Percentiles rank a stretch among this genome's conserved stretches.
These are phyloP conservation scores for Sarcodon sp. DNA, from an alignment of 768 basidiomycete genomes.

Conservation along the genomic window DNA sequence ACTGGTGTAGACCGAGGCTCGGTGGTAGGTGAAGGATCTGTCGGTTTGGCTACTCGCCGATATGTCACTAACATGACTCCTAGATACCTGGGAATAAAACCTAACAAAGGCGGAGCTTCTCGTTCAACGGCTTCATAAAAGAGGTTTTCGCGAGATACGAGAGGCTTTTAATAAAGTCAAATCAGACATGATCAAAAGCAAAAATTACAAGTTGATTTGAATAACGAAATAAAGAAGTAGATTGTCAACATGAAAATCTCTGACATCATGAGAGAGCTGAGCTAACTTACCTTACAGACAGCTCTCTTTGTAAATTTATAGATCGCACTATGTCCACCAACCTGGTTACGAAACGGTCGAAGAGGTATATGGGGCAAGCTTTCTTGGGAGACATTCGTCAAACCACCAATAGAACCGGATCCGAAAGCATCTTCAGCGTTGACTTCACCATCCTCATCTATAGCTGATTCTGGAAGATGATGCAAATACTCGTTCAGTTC, in stretches of 20 bases:
- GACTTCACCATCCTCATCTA: conserved; percentile 6
- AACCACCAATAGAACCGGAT: conserved; percentile 8
- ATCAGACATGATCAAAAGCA: conserved; percentile 7
- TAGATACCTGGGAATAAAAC: conserved; percentile 94
- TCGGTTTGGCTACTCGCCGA: conserved; percentile 42
- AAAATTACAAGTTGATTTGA: not conserved
- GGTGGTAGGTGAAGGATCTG: conserved; percentile 5
- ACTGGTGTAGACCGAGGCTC: not conserved
- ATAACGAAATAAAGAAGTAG: not conserved
- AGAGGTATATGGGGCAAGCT: conserved; percentile 81
- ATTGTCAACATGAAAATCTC: too few species aligned
- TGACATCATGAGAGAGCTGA: not conserved
- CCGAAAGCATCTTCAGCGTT: conserved; percentile 25
- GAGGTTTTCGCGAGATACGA: conserved; percentile 92
- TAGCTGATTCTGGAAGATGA: not conserved
- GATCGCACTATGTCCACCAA: conserved; percentile 93
- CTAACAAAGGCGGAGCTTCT: conserved; percentile 83
- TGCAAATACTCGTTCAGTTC: not conserved
- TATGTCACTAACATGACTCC: conserved; percentile 99
- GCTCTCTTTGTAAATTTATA: conserved; percentile 97
- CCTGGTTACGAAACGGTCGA: conserved; percentile 93
- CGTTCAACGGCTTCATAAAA: conserved; percentile 97
- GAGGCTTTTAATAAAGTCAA: conserved; percentile 45
- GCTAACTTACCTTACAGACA: conserved; percentile 82
- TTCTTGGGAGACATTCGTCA: conserved; percentile 32